Base-by-base conservation (phyloP, 2,329 filamentous ascomycete species). In the Arthrobotrys sphaeroides region DNA sequence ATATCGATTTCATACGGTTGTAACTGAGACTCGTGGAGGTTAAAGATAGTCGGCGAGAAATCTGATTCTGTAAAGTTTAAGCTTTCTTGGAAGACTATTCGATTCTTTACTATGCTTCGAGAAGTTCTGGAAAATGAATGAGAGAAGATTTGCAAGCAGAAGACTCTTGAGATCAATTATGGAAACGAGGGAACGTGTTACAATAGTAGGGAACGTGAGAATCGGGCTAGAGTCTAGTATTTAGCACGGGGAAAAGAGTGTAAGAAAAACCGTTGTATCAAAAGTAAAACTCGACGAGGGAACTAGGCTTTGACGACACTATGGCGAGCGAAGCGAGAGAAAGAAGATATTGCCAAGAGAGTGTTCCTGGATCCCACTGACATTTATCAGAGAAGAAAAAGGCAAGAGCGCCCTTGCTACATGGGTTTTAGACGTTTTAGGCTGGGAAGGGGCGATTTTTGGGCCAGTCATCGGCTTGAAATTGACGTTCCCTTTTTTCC, bases 321-420 rank as follows among this genome's bases (percentile, higher is more conserved):
- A 69, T 64, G 22, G 38, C 45, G 70, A 68, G 57, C 45, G 53
- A 60, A 45, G 62, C 43, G 55, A 61, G 49, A 10, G 51, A 28
- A 47, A 59, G 40, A 65, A 53, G 57, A 64, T 69, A 59, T 59
- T 75, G 72, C 72, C 72, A 75, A 75, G 72, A 65, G 36, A 13
- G 47, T 22, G 42, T 60, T 51, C 38, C 26, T 64, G 64, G 64
- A 40, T 36, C 33, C 24, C 12, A 33, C 22, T 38, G 42, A 47
- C 55, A 36, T 60, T 53, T 51, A 69, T 69, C 24, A 69, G 57
- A 42, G 31, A 57, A 69, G 43, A 62, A 68, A 75, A 40, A 28
- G 64, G 64, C 45, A 75, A 62, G 59, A 64, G 47, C 18, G 42
- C 40, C 38, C 33, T 33, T 62, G 42, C 20, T 53, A 26, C 60